Conservation (phyloP, 108 stramenopile genomes). For the Cyclostephanos tholiformis region DNA sequence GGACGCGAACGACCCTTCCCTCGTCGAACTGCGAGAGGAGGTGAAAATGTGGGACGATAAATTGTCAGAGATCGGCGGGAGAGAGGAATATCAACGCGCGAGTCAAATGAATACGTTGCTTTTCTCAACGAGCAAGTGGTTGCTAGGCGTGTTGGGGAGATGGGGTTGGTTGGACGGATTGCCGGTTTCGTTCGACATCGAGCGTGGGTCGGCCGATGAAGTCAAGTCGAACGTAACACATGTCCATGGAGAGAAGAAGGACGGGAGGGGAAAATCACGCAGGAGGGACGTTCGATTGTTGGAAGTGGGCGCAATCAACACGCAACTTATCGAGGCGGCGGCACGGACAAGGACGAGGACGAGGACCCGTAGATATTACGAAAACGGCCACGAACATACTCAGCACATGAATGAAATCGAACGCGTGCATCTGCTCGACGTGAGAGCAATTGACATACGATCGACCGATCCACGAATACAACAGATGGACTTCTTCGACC, state of each 20-base stretch:
- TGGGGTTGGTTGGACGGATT: slow-evolving; percentile 83
- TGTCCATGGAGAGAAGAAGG: slow-evolving; percentile 13
- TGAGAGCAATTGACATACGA: slow-evolving; percentile 87
- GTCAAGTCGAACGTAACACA: not conserved
- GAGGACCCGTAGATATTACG: not conserved
- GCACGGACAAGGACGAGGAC: slow-evolving; percentile 42
- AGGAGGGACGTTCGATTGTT: slow-evolving; percentile 69
- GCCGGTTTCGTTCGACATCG: not conserved
- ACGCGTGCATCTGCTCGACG: slow-evolving; percentile 61
- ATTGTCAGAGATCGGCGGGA: slow-evolving; percentile 67
- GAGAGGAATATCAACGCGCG: slow-evolving; percentile 83
- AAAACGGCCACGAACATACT: not conserved
- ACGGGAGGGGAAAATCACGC: slow-evolving; percentile 20
- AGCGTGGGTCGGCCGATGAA: not conserved
- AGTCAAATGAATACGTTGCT: slow-evolving; percentile 83
- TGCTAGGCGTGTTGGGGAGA: slow-evolving; percentile 66
- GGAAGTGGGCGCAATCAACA: slow-evolving; percentile 96
- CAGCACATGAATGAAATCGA: slow-evolving; percentile 1
- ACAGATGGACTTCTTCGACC: slow-evolving; percentile 84
- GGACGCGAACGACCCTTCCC: not conserved
- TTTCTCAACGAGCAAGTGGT: slow-evolving; percentile 89
- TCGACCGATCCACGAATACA: slow-evolving; percentile 80
- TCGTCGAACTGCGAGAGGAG: slow-evolving; percentile 23
- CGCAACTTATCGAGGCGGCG: slow-evolving; percentile 85
- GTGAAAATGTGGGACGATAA: slow-evolving; percentile 55